These are phyloP conservation scores for Ceratocystiopsis minuta DNA, from an alignment of 2,329 filamentous ascomycete species.

Conservation along the genomic window DNA sequence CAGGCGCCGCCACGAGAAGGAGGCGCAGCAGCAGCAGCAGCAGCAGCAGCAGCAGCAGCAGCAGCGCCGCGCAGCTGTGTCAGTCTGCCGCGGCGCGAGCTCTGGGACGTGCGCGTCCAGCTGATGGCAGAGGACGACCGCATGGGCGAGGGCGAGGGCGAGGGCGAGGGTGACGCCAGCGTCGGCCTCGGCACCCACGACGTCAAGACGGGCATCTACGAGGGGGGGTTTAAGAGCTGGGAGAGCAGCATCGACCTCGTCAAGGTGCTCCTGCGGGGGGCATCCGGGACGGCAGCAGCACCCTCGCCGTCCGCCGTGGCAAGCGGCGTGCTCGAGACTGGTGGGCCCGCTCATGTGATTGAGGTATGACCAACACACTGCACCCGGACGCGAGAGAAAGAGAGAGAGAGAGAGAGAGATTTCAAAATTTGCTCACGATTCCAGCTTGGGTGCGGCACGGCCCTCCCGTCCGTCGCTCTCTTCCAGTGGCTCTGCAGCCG, in stretches of 20 bases:
- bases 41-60: too few relatives aligned
- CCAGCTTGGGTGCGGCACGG: slow-evolving; percentile 63
- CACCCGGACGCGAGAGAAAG: too few relatives aligned
- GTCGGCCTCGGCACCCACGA: slow-evolving; percentile 46
- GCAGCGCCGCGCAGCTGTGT: slow-evolving; percentile 13
- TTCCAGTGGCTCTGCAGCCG: slow-evolving; percentile 38
- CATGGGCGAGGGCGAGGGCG: slow-evolving; percentile 31
- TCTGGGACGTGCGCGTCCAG: slow-evolving; percentile 69
- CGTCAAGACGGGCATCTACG: slow-evolving; percentile 66
- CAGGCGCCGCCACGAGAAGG: not conserved
- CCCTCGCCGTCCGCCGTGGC: slow-evolving; percentile 3
- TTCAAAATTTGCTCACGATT: not conserved
- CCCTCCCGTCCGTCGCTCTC: slow-evolving; percentile 51
- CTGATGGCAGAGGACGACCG: slow-evolving; percentile 55
- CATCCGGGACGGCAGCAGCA: slow-evolving; percentile 5
- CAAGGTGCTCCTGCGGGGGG: slow-evolving; percentile 35
- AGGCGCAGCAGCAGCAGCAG: too few relatives aligned
- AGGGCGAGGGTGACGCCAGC: slow-evolving; percentile 20
- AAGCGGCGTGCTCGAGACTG: slow-evolving; percentile 8
- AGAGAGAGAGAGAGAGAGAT: too few relatives aligned
- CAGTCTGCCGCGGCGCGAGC: slow-evolving; percentile 50
- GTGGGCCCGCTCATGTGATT: slow-evolving; percentile 26
- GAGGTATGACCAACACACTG: slow-evolving; percentile 32
- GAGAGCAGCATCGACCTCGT: slow-evolving; percentile 70
- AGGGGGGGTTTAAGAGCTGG: slow-evolving; percentile 82